Base-by-base conservation (phyloP, 495 filamentous ascomycete genomes). In the Parmelia sp. region DNA sequence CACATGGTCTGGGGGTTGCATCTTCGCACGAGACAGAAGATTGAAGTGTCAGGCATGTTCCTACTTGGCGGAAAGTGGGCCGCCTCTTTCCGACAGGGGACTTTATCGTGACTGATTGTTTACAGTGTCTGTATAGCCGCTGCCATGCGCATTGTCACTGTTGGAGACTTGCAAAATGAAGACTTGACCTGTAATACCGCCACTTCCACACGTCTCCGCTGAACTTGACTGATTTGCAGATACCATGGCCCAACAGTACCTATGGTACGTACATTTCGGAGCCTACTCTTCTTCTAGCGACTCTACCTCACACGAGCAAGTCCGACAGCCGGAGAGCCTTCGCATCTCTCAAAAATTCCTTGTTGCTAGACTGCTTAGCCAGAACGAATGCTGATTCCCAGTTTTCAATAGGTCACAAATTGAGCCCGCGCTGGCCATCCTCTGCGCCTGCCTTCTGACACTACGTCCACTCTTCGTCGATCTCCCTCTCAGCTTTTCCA, bases 381-480 rank as follows among this genome's bases (percentile, higher is more conserved):
- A n/a, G n/a, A n/a, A n/a, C n/a, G n/a, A n/a, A n/a, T n/a, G n/a
- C n/a, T n/a, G n/a, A n/a, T n/a, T n/a, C n/a, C n/a, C n/a, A n/a
- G n/a, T n/a, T n/a, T n/a, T n/a, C n/a, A n/a, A n/a, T n/a, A n/a
- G n/a, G n/a, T n/a, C n/a, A n/a, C 73, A 73, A 14, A 68, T 74
- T 27, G 74, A 76, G 63, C 60, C 72, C 19, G 70, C 72, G 8
- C 66, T 68, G 4, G 74, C 71, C 5, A 71, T 74, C 11, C 33
- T 75, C 31, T 73, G 71, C n/a, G 72, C 74, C 9, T 76, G 74
- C 51, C 63, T 76, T n/a, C 65, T 71, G 23, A 76, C 74, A 8
- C 70, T 59, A 15, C 40, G 60, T 14, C 55, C 40, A 27, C 64
- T 66, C 17, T 64, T 68, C 29, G 42, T 56, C 21, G 36, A 57